phyloP scores from a whole-genome alignment of 768 basidiomycete genomes.

The Hypholoma sublateritium region DNA sequence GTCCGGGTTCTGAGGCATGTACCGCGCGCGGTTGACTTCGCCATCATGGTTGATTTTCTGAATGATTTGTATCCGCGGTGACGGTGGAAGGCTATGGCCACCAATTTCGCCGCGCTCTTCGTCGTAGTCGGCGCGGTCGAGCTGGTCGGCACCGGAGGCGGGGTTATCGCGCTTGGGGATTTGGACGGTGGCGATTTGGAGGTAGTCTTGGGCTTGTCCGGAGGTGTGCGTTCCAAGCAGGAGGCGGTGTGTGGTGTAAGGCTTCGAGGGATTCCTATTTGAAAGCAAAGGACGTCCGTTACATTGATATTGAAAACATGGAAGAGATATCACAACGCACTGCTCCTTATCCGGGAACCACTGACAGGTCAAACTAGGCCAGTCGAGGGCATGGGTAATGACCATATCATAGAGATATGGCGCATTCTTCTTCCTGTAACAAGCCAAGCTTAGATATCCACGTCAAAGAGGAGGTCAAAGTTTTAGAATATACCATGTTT shows the following conservation, averaged over 20 bases:
- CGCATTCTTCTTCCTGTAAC: conserved; percentile 88
- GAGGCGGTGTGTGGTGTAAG: conserved; percentile 93
- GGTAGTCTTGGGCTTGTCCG: conserved; percentile 88
- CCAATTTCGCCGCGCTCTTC: conserved; percentile 94
- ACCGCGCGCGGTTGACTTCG: conserved; percentile 95
- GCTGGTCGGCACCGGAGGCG: conserved; percentile 65
- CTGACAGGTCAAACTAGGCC: conserved; percentile 97
- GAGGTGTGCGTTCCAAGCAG: conserved; percentile 98
- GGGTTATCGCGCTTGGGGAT: conserved; percentile 81
- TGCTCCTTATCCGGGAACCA: conserved; percentile 98
- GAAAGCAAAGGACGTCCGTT: neutral
- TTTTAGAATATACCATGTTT: conserved; percentile 60
- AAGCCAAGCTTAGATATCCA: neutral
- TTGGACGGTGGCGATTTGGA: conserved; percentile 93
- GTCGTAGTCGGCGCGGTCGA: conserved; percentile 81
- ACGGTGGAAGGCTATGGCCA: conserved; percentile 82
- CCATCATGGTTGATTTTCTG: conserved; percentile 95
- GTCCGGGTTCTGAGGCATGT: conserved; percentile 99
- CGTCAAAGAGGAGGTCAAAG: neutral
- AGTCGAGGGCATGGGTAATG: conserved; percentile 95
- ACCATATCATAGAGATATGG: conserved; percentile 98
- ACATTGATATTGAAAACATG: neutral
- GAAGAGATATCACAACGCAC: conserved; percentile 43
- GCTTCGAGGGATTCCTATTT: conserved; percentile 81
- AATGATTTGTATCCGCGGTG: conserved; percentile 84